These are phyloP conservation scores for Cladophialophora chaetospira DNA, from an alignment of 2,329 filamentous ascomycete species.

Conservation along the genomic window DNA sequence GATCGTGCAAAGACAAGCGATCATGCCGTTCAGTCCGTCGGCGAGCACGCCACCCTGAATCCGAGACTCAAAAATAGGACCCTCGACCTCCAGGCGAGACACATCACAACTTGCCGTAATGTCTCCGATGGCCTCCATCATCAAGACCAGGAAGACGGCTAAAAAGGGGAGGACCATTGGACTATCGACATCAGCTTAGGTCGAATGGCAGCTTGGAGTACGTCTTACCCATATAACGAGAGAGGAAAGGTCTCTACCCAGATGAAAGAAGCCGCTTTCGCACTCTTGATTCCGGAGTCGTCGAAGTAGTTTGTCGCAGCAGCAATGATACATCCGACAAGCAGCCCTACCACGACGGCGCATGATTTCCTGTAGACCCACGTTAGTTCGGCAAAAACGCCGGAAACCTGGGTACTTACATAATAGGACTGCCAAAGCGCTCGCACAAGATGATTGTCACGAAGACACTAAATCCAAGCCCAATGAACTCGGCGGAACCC, in stretches of 20 bases:
- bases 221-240: constrained; percentile 61
- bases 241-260: constrained; percentile 72
- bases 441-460: constrained; percentile 68
- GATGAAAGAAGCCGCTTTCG: constrained; percentile 67
- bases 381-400: too few relatives aligned
- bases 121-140: constrained; percentile 69
- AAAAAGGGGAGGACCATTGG: constrained; percentile 66
- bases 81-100: constrained; percentile 64
- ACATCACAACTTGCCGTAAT: constrained; percentile 70
- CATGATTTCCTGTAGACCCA: constrained; percentile 73
- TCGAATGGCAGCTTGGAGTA: constrained; percentile 61
- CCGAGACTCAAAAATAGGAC: constrained; percentile 64
- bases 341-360: constrained; percentile 64
- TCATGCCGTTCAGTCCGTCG: constrained; percentile 65
- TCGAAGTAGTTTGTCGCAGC: constrained; percentile 68
- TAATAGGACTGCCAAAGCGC: constrained; percentile 67
- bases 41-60: constrained; percentile 70
- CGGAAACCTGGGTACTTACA: too few relatives aligned
- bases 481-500: constrained; percentile 66
- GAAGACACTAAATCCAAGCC: constrained; percentile 68
- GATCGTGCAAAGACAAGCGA: constrained; percentile 66
- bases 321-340: constrained; percentile 68
- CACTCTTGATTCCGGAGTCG: constrained; percentile 57
- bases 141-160: constrained; percentile 60
- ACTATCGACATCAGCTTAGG: constrained; percentile 64